Evolutionary conservation across 768 basidiomycete species (phyloP), one percentile per base, ranked within the genome.

Genomic region (Mrakia frigida): DNA sequence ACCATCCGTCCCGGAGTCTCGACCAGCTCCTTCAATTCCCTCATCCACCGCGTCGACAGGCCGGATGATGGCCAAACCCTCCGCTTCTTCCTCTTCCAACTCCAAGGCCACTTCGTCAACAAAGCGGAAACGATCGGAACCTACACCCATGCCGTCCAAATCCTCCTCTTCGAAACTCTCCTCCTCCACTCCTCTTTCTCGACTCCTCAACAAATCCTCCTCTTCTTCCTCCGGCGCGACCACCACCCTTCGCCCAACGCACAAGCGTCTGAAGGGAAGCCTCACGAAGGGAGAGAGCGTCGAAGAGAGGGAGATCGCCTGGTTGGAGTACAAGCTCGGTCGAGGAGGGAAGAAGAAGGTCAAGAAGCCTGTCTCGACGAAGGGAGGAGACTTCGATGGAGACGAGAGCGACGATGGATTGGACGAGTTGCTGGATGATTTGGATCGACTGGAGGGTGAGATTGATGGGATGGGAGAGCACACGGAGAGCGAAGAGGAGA

Each of bases 401-500:
- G 77, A 78, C 50, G 72, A 70, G 31, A 67, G 63, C 33, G 77
- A 78, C 31, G 46, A 50, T 21, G 77, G 77, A 1, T 43, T 78
- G 56, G 77, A 78, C 33, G 77, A 78, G n/a, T 28, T 78, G 59
- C 50, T 78, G 39, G 73, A 70, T 53, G 77, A 78, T 60, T 33
- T 78, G n/a, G 77, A 78, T 68, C 73, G 77, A 25, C 33, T 78
- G 25, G 77, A 78, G 39, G 70, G 53, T 14, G 59, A 60, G 60
- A 53, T 28, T 35, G n/a, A 35, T 13, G 68, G 67, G 53, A 74
- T 67, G 61, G 50, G 14, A 21, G 52, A 25, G 4, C 59, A 71
- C 10, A 43, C 50, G 11, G 52, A 46, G n/a, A 70, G 65, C 23
- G 72, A 73, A 18, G 76, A 73, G 67, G 75, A 33, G 46, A 9